Percentiles rank a stretch among this genome's conserved stretches.
These are phyloP conservation scores for Coemansia sp. DNA, from an alignment of 192 early-diverging fungal species.

Conservation along the genomic window DNA sequence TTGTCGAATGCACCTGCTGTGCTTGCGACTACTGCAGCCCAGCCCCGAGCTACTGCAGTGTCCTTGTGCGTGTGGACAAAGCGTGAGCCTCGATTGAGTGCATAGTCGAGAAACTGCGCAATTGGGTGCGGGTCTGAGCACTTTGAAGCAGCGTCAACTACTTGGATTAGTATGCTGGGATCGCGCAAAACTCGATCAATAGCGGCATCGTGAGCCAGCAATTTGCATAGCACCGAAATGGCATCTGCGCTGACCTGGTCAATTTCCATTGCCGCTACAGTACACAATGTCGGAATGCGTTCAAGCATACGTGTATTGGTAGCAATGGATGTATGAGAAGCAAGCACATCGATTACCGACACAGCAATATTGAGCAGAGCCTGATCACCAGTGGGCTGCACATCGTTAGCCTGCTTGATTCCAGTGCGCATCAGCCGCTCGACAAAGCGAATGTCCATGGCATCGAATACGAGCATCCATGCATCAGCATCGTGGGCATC, in stretches of 20 bases:
- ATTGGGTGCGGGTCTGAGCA: slow-evolving; percentile 1
- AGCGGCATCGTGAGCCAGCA: slow-evolving; percentile 27
- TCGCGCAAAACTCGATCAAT: slow-evolving; percentile 10
- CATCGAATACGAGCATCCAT: slow-evolving; percentile 25
- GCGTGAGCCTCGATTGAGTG: slow-evolving; percentile 27
- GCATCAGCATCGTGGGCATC: slow-evolving; percentile 28
- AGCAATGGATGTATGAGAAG: slow-evolving; percentile 30
- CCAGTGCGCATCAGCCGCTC: slow-evolving; percentile 47
- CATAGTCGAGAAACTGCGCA: slow-evolving; percentile 26
- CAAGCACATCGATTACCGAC: slow-evolving; percentile 39
- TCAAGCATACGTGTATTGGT: slow-evolving; percentile 24
- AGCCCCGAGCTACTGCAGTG: background rate
- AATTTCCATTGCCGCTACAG: slow-evolving; percentile 7
- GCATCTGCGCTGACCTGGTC: slow-evolving; percentile 13
- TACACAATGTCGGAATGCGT: slow-evolving; percentile 32
- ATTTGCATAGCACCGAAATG: slow-evolving; percentile 19
- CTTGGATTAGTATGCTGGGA: slow-evolving; percentile 5
- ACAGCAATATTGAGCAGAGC: slow-evolving; percentile 36
- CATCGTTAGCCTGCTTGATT: slow-evolving; percentile 20
- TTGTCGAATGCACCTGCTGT: slow-evolving; percentile 11
- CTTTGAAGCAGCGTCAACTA: background rate
- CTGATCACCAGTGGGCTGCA: background rate
- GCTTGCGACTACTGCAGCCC: slow-evolving; percentile 8
- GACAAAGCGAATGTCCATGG: slow-evolving; percentile 38
- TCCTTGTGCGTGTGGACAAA: slow-evolving; percentile 9